Percentiles rank a stretch among this genome's conserved stretches.
phyloP scores from a whole-genome alignment of 2,329 filamentous ascomycete genomes.

The Phaeoacremonium minimum region DNA sequence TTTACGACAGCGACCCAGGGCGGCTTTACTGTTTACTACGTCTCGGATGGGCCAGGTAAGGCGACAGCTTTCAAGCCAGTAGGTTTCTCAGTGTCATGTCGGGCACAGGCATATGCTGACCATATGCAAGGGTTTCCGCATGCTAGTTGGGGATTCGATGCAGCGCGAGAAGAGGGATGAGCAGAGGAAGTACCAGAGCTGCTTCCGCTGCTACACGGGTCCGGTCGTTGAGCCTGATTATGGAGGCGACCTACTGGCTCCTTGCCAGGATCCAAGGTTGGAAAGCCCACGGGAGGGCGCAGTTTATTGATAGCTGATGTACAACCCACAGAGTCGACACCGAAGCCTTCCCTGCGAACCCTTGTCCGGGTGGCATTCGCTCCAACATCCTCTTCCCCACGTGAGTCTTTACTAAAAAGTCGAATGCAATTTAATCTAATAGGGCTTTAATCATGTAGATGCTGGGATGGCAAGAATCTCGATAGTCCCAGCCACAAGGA shows the following conservation, averaged over 20 bases:
- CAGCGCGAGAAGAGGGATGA: conserved; percentile 1
- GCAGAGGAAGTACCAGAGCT: conserved; percentile 13
- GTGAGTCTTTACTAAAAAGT: conserved; percentile 29
- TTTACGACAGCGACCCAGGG: no score
- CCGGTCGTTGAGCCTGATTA: no score
- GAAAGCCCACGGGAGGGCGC: conserved; percentile 16
- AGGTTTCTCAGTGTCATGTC: conserved; percentile 6
- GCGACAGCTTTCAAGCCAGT: conserved; percentile 33
- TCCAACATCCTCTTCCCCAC: conserved; percentile 34
- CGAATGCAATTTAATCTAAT: no score
- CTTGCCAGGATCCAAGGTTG: no score
- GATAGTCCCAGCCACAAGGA: conserved; percentile 39
- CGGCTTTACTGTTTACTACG: conserved; percentile 32
- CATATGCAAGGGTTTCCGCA: conserved; percentile 31
- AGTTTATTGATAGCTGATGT: conserved; percentile 17
- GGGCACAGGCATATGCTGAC: conserved; percentile 8
- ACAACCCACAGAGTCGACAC: conserved; percentile 27
- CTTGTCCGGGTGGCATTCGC: conserved; percentile 34
- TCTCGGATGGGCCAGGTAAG: conserved; percentile 21
- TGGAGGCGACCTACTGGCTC: no score
- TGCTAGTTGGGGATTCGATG: conserved; percentile 22
- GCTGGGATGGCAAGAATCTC: conserved; percentile 50
- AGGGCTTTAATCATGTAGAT: conserved; percentile 20
- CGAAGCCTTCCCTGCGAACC: conserved; percentile 28
- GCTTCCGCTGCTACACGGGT: no score